Base-by-base conservation (phyloP, 2,329 filamentous ascomycete species). In the Xylariaceae sp. region DNA sequence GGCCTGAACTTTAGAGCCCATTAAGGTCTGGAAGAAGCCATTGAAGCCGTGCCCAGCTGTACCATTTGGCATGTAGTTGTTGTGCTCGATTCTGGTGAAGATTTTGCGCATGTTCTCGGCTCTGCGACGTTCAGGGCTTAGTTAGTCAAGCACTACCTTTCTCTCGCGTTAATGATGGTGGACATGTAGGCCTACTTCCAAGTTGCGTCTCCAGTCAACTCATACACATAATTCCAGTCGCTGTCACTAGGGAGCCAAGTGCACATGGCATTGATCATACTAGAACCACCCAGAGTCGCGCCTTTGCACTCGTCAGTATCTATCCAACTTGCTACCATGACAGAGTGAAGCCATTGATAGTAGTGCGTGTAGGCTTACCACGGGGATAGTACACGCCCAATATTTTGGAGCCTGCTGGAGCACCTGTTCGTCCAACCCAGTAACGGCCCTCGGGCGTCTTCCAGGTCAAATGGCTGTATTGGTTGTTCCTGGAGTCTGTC, bases 401-500 rank as follows among this genome's bases (percentile, higher is more conserved):
- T 11, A 63, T 37, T 11, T 47, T 50, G 2, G 67, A 63, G 1
- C 62, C 65, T 9, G 55, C 45, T 3, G 66, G 67, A 13, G 67
- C 53, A 32, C 53, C 53, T 6, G 53, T 53, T 13, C 21, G 18
- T 21, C 53, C 53, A 35, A 56, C 53, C 53, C 53, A 56, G 35
- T 56, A 56, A 18, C 53, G 53, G 20, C 53, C 53, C 29, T 56
- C 43, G 1, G 53, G 53, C 10, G 53, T 56, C 49, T 45, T 53
- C 58, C 58, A 65, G 13, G 59, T 60, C 40, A 63, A 33, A 32
- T 55, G 60, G 42, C 55, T 55, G 40, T 60, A 55, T 40, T 60
- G 73, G 10, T 70, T 64, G 63, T 79, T 81, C 11, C 74, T 73
- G 46, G 77, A 75, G 64, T 82, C 81, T 51, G 80, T 73, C 5